Evolutionary conservation across 768 basidiomycete species (phyloP).

Genomic region (Mycena vulgaris): DNA sequence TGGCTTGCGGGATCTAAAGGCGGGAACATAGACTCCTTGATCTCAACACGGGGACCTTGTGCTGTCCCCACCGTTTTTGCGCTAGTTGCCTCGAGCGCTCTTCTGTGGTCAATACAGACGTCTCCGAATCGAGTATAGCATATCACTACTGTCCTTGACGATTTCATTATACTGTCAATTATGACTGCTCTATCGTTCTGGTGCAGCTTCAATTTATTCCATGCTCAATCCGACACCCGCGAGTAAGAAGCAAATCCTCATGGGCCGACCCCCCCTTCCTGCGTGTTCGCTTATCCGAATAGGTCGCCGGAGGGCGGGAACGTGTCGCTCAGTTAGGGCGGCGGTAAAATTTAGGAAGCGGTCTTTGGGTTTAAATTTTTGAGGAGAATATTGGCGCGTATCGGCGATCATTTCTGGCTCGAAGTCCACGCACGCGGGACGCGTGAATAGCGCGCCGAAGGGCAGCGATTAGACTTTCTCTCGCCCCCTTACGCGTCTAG

Average conservation of each 20-base stretch:
- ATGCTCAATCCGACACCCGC: slow-evolving; percentile 18
- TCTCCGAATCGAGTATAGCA: slow-evolving; percentile 32
- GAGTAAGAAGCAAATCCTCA: slow-evolving; percentile 22
- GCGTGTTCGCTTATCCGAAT: slow-evolving; percentile 31
- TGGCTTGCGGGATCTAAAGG: slow-evolving; percentile 11
- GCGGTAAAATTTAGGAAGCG: slow-evolving; percentile 18
- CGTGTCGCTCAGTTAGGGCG: slow-evolving; percentile 26
- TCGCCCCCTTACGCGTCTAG: slow-evolving; percentile 20
- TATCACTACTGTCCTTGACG: slow-evolving; percentile 11
- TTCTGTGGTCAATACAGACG: slow-evolving; percentile 13
- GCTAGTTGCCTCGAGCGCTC: slow-evolving; percentile 12
- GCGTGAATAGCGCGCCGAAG: slow-evolving; percentile 19
- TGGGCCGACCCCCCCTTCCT: not conserved
- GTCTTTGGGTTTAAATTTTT: slow-evolving; percentile 24
- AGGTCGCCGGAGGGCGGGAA: slow-evolving; percentile 21
- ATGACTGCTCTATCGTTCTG: slow-evolving; percentile 22
- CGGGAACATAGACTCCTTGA: slow-evolving; percentile 20
- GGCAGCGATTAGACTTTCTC: slow-evolving; percentile 13
- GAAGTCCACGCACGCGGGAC: slow-evolving; percentile 6
- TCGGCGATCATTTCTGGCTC: slow-evolving; percentile 28
- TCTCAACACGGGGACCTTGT: slow-evolving; percentile 32
- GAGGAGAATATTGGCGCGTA: slow-evolving; percentile 24
- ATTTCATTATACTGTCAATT: slow-evolving; percentile 14
- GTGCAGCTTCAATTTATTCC: slow-evolving; percentile 23
- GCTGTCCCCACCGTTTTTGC: slow-evolving; percentile 1